Evolutionary conservation across 371 early-diverging fungal genomes (phyloP), one percentile per base, ranked within the genome.

Genomic region (Mortierella sp.): DNA sequence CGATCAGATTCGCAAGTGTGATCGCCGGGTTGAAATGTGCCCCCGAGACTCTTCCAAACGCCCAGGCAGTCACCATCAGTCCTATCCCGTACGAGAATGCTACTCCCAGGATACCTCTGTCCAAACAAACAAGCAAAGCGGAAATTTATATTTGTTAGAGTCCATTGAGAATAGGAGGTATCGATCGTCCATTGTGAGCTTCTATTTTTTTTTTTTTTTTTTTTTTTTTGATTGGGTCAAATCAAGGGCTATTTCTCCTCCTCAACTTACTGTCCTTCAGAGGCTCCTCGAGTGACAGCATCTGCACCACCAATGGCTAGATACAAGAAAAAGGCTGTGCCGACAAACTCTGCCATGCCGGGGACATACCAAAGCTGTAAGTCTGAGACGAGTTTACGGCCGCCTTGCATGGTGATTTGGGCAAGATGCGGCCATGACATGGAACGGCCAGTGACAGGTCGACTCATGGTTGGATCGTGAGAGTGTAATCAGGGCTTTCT

Each of bases 11-110:
- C 6, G 69, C 7, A 15, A 69, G 28, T 6, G 69, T 69, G 52
- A 89, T 83, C 21, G 89, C 89, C 2, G 90, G 89, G 58, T 89
- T 89, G 45, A 89, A 79, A n/a, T 79, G 75, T 15, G 89, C 88
- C 25, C 89, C 90, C 46, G 86, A 86, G 63, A 88, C 82, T 43
- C 83, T 70, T 44, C 82, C 81, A 45, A 84, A 77, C 16, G 84
- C 66, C 57, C 75, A 81, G 43, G 88, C 81, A 18, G 81, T 79
- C 37, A 84, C 70, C 57, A 79, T 62, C 26, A 87, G 75, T 7
- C 61, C 68, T 12, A 68, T 61, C 16, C 68, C 68, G 48, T 61
- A 68, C 12, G 68, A 53, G 43, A 68, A 68, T 0, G 68, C 68
- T 14, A 68, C 48, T 7, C 68, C 68, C 47, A 68, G 26, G 7